Conservation (phyloP, 2,329 filamentous ascomycete species). For the Cladosporium austrohemisphaericum region DNA sequence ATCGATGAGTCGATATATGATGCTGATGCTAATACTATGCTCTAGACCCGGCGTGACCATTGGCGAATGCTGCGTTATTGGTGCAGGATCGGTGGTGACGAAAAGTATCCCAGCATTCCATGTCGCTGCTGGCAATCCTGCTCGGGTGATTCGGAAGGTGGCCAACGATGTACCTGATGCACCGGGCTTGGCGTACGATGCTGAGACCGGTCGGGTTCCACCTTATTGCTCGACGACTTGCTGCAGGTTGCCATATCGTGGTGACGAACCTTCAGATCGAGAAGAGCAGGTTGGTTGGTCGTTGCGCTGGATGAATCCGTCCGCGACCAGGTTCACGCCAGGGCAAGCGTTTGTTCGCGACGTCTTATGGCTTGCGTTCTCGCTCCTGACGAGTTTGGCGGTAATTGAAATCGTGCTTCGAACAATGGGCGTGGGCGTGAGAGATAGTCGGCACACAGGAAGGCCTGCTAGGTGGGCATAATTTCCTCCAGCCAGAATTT, state of each 20-base stretch:
- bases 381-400: no score
- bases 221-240: no score
- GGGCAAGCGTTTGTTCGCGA: no score
- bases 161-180: slow-evolving; percentile 16
- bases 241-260: no score
- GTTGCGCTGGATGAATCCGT: neutral
- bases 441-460: no score
- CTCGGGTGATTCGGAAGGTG: slow-evolving; percentile 22
- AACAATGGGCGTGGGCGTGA: no score
- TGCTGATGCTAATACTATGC: neutral
- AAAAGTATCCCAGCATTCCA: slow-evolving; percentile 19
- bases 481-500: no score
- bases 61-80: slow-evolving; percentile 24
- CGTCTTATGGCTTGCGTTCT: no score
- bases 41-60: slow-evolving; percentile 23
- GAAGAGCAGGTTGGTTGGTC: no score
- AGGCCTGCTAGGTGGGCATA: no score
- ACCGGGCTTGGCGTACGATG: slow-evolving; percentile 7
- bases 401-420: no score
- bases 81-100: slow-evolving; percentile 22
- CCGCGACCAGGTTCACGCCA: neutral
- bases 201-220: neutral
- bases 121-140: slow-evolving; percentile 24
- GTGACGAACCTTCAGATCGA: no score
- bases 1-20: neutral